Percentiles rank a stretch among this genome's conserved stretches.
Conservation (phyloP, 495 filamentous ascomycete species). For the Aspergillus conjunctus region DNA sequence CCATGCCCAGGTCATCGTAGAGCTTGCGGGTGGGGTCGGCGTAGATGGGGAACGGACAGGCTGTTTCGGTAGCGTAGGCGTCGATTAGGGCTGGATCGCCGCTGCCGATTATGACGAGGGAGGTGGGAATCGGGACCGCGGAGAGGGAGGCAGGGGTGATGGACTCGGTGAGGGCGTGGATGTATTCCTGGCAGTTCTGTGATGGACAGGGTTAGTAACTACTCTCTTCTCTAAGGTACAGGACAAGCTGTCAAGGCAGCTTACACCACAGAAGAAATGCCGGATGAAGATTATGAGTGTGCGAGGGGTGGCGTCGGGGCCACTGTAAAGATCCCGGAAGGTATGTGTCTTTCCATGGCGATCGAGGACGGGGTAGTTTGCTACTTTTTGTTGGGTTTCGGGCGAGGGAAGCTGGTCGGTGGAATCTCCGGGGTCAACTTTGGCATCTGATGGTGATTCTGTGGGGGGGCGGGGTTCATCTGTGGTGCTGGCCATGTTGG, state of each 20-base stretch:
- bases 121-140: conserved; percentile 57
- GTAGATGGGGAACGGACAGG: conserved; percentile 79
- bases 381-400: conserved; percentile 51
- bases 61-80: conserved; percentile 62
- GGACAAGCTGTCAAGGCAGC: no score
- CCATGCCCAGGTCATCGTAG: conserved; percentile 75
- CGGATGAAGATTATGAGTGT: conserved; percentile 80
- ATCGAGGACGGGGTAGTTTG: conserved; percentile 64
- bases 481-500: no score
- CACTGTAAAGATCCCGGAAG: conserved; percentile 70
- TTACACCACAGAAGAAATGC: conserved; percentile 88
- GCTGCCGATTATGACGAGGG: conserved; percentile 75
- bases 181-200: conserved; percentile 67
- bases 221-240: no score
- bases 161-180: conserved; percentile 62
- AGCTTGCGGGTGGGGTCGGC: conserved; percentile 71
- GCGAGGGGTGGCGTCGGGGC: conserved; percentile 52
- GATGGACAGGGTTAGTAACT: no score
- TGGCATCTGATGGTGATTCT: no score
- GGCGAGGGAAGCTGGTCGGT: conserved; percentile 51
- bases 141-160: conserved; percentile 54
- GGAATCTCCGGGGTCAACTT: not conserved
- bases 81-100: conserved; percentile 73
- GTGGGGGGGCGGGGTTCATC: no score
- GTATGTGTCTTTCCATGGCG: conserved; percentile 59